These are phyloP conservation scores for Venturia oleaginea DNA, from an alignment of 2,329 filamentous ascomycete species.

Conservation along the genomic window DNA sequence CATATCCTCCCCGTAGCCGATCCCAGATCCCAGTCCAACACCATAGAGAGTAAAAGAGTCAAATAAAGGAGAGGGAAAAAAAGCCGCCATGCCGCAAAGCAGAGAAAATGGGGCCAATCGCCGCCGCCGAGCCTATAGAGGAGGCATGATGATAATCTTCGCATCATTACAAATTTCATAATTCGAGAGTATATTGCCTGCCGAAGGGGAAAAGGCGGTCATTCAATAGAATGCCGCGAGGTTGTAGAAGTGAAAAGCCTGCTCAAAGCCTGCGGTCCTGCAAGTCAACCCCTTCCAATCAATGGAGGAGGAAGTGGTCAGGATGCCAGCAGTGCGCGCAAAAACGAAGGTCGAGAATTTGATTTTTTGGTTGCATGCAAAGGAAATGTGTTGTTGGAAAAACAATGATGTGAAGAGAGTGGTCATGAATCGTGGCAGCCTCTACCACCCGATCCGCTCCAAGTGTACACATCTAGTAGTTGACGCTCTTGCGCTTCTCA, in stretches of 20 bases:
- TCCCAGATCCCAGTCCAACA: background rate
- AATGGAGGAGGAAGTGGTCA: background rate
- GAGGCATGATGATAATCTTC: conserved; percentile 7
- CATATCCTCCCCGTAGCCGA: background rate
- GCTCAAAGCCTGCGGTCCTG: background rate
- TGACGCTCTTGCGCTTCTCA: conserved; percentile 73
- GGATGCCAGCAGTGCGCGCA: background rate
- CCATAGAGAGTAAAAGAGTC: background rate
- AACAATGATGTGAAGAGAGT: background rate
- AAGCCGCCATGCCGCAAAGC: background rate
- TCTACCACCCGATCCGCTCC: background rate
- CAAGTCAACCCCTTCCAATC: background rate
- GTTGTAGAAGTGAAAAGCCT: background rate
- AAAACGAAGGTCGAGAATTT: background rate
- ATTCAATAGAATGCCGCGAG: background rate
- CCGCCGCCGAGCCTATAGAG: background rate
- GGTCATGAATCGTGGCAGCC: background rate
- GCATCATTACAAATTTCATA: conserved; percentile 11
- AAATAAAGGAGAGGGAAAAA: background rate
- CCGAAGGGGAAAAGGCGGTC: background rate
- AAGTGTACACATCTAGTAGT: background rate
- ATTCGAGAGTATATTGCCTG: background rate
- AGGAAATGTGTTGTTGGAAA: background rate
- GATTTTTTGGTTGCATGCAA: background rate
- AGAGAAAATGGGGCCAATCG: background rate